These are phyloP conservation scores for Naganishia albida DNA, from an alignment of 1,284 basidiomycete species.

Conservation along the genomic window DNA sequence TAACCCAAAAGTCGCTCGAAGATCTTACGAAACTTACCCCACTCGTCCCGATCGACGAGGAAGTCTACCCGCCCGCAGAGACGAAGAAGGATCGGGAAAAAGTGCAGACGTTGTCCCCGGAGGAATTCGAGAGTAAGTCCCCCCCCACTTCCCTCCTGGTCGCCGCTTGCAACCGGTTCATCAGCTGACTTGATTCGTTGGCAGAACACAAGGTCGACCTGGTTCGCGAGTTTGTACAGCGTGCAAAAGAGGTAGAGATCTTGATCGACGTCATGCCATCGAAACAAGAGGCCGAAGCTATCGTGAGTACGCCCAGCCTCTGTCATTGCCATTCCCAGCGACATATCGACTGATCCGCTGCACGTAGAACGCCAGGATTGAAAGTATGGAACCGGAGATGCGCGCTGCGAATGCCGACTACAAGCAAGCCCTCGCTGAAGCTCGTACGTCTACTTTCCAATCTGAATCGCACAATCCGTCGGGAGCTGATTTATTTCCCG, in stretches of 20 bases:
- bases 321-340: background rate
- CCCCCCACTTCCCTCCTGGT: background rate
- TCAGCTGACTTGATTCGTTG: background rate
- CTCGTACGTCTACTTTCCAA: conserved; percentile 1
- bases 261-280: conserved; percentile 23
- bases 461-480: background rate
- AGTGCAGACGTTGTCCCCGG: conserved; percentile 11
- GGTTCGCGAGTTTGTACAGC: conserved; percentile 17
- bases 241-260: conserved; percentile 18
- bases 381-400: background rate
- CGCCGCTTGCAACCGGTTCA: too few relatives aligned
- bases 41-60: conserved; percentile 1
- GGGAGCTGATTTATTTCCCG: background rate
- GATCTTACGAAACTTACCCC: conserved; percentile 23
- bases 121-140: conserved; percentile 18
- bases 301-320: background rate
- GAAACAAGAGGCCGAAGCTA: conserved; percentile 5
- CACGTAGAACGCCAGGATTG: conserved; percentile 8
- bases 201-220: conserved; percentile 20
- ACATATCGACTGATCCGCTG: background rate
- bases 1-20: conserved; percentile 20
- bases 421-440: background rate
- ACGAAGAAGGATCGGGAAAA: conserved; percentile 26
- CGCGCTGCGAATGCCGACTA: conserved; percentile 9
- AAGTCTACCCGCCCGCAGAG: conserved; percentile 21